phyloP scores from a whole-genome alignment of 2,329 filamentous ascomycete species.

The Phialemoniopsis sp. region DNA sequence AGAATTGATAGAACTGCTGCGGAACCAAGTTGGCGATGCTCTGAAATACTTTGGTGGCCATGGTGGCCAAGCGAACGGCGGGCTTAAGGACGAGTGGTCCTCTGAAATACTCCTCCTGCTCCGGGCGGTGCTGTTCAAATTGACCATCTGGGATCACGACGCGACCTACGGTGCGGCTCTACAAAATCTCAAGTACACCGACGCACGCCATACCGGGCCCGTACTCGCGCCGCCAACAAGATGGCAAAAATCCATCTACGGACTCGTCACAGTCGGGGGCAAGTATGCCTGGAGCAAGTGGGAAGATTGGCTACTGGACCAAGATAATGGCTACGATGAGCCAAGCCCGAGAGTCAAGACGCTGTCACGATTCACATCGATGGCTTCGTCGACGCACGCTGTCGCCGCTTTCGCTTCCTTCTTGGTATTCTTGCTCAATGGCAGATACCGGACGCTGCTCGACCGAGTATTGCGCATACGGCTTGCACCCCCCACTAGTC shows the following conservation, averaged over 20 bases:
- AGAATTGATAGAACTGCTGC: slow-evolving; percentile 82
- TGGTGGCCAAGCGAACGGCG: slow-evolving; percentile 23
- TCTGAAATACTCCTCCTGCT: slow-evolving; percentile 78
- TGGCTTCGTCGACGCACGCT: slow-evolving; percentile 70
- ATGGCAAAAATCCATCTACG: slow-evolving; percentile 82
- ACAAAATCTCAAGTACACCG: slow-evolving; percentile 86
- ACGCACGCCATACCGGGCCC: slow-evolving; percentile 64
- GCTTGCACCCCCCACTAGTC: slow-evolving; percentile 77
- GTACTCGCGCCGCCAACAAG: slow-evolving; percentile 67
- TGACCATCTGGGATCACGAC: slow-evolving; percentile 94
- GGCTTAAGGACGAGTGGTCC: slow-evolving; percentile 81
- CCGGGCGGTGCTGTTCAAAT: slow-evolving; percentile 81
- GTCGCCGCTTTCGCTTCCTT: slow-evolving; percentile 81
- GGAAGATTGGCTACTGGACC: slow-evolving; percentile 79
- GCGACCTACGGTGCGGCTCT: slow-evolving; percentile 90
- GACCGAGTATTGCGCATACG: slow-evolving; percentile 82
- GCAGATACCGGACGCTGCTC: slow-evolving; percentile 83
- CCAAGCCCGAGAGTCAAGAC: slow-evolving; percentile 44
- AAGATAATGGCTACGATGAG: slow-evolving; percentile 71
- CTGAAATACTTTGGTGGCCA: slow-evolving; percentile 76
- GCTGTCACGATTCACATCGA: slow-evolving; percentile 66
- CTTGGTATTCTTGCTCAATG: slow-evolving; percentile 84
- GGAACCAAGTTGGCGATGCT: slow-evolving; percentile 80
- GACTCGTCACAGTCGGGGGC: slow-evolving; percentile 79
- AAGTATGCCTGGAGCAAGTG: slow-evolving; percentile 89